Conservation (phyloP, 2,329 filamentous ascomycete genomes). For the Chrysosphaeria jannelii region DNA sequence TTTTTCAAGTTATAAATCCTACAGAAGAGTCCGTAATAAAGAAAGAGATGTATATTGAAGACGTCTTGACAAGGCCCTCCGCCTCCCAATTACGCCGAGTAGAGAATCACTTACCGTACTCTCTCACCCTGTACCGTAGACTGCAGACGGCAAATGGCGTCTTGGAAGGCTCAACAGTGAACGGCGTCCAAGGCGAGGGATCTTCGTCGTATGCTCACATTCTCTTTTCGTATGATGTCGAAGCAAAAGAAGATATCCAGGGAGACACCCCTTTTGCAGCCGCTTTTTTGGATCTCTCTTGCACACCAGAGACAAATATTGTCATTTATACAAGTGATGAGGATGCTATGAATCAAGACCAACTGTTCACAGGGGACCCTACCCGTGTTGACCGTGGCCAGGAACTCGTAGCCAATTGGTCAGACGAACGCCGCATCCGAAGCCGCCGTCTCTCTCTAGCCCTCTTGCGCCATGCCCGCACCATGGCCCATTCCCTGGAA, state of each 20-base stretch:
- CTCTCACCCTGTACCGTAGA: no score
- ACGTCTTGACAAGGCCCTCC: no score
- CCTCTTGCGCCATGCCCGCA: slow-evolving; percentile 7
- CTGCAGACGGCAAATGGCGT: no score
- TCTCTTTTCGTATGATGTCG: slow-evolving; percentile 9
- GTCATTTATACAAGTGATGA: slow-evolving; percentile 29
- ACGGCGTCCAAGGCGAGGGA: no score
- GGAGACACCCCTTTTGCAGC: slow-evolving; percentile 15
- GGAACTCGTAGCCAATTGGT: slow-evolving; percentile 2
- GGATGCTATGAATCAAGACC: slow-evolving; percentile 1
- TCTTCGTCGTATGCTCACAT: slow-evolving; percentile 14
- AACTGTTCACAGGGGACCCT: background rate
- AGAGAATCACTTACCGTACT: no score
- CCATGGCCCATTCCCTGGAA: slow-evolving; percentile 6
- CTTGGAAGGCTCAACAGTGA: background rate
- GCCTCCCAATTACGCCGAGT: no score
- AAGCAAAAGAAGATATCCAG: background rate
- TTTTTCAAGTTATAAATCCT: no score
- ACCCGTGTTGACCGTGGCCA: slow-evolving; percentile 5
- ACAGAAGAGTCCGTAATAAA: no score
- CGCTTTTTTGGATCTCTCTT: slow-evolving; percentile 29
- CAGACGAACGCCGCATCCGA: slow-evolving; percentile 2
- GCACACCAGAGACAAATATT: slow-evolving; percentile 29
- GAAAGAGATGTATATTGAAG: no score
- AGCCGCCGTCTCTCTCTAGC: slow-evolving; percentile 8